A percentile compares a stretch with the other conserved stretches of the same genome.
Conservation (phyloP, 1,284 basidiomycete species). For the Moniliella sp. region DNA sequence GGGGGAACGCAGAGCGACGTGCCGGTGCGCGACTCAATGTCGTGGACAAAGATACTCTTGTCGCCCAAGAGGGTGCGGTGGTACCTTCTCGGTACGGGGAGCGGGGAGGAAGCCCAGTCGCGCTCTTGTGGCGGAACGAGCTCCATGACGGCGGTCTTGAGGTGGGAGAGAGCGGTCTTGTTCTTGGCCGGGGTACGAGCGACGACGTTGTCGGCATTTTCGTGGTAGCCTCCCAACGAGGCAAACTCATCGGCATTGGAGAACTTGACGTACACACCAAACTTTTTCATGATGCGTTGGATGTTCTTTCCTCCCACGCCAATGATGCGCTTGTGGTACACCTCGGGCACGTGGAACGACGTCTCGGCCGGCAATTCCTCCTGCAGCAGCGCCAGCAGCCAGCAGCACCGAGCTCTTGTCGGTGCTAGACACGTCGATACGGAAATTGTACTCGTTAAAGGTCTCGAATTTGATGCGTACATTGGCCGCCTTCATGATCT, state of each 20-base stretch:
- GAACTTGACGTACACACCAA: constrained; percentile 91
- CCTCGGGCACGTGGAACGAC: constrained; percentile 93
- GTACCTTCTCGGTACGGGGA: constrained; percentile 76
- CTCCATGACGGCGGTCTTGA: constrained; percentile 93
- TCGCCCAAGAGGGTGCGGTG: constrained; percentile 83
- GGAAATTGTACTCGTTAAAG: constrained; percentile 93
- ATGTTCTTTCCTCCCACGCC: constrained; percentile 95
- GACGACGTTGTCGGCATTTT: constrained; percentile 95
- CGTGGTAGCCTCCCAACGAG: constrained; percentile 73
- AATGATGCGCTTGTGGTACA: constrained; percentile 96
- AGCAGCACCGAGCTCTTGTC: constrained; percentile 50
- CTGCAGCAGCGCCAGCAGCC: constrained; percentile 70
- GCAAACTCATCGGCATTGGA: constrained; percentile 95
- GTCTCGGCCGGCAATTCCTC: constrained; percentile 96
- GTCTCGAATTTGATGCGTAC: constrained; percentile 99
- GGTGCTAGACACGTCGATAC: constrained; percentile 52
- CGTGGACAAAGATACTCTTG: constrained; percentile 85
- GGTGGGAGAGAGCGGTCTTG: constrained; percentile 74
- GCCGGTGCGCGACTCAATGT: constrained; percentile 89
- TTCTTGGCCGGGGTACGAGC: constrained; percentile 95
- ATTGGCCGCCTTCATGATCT: constrained; percentile 40
- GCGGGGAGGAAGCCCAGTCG: constrained; percentile 79
- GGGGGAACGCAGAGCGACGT: constrained; percentile 88
- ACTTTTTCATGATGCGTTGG: constrained; percentile 98
- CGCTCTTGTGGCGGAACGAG: constrained; percentile 92